phyloP scores from a whole-genome alignment of 495 filamentous ascomycete species.

The Penicillium turbatum region DNA sequence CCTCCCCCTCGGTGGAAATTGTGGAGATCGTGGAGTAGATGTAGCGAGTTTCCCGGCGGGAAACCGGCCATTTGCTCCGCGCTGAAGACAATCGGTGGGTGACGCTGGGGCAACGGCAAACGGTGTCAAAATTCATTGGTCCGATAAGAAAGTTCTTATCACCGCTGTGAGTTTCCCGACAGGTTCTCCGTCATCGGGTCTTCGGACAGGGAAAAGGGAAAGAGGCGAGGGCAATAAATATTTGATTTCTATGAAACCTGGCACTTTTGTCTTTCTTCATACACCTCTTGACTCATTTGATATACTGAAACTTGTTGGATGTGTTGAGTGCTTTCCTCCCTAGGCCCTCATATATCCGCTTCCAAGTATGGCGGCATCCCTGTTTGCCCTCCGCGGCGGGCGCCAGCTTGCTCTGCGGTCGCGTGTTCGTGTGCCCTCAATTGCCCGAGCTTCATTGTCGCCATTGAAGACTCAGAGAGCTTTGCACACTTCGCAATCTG shows the following conservation, averaged over 20 bases:
- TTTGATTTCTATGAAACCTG: slow-evolving; percentile 2
- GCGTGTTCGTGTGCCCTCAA: slow-evolving; percentile 28
- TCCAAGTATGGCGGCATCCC: slow-evolving; percentile 38
- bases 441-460: slow-evolving; percentile 28
- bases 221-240: slow-evolving; percentile 11
- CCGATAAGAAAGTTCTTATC: slow-evolving; percentile 11
- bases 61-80: background rate
- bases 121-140: background rate
- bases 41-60: slow-evolving; percentile 1
- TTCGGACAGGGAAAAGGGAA: background rate
- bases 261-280: slow-evolving; percentile 34
- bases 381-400: slow-evolving; percentile 40
- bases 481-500: slow-evolving; percentile 25
- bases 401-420: slow-evolving; percentile 42
- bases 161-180: slow-evolving; percentile 6
- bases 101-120: background rate
- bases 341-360: slow-evolving; percentile 9
- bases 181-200: background rate
- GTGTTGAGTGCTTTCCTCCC: slow-evolving; percentile 14
- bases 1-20: background rate
- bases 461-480: slow-evolving; percentile 24
- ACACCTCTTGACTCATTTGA: slow-evolving; percentile 26
- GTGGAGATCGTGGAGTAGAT: slow-evolving; percentile 6
- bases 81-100: background rate
- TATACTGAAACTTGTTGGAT: slow-evolving; percentile 9